Percentiles rank a stretch among this genome's conserved stretches.
Evolutionary conservation across 2,329 filamentous ascomycete species (phyloP).

Genomic region (Berkeleyomyces basicola): DNA sequence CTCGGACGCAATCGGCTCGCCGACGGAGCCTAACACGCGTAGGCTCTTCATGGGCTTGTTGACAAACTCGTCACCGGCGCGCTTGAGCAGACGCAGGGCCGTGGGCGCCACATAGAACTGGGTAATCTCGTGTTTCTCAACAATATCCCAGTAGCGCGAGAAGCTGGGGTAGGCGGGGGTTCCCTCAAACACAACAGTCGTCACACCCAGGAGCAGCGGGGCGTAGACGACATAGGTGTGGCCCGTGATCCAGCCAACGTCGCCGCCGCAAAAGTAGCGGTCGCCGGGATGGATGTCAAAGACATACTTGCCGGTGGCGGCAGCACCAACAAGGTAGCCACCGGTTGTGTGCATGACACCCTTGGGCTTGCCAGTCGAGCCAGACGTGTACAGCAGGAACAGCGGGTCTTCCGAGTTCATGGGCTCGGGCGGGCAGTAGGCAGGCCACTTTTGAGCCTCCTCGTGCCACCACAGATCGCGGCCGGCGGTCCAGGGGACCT

Average conservation of each 20-base stretch:
- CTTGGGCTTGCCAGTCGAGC: slow-evolving; percentile 96
- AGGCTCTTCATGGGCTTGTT: slow-evolving; percentile 79
- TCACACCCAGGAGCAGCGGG: slow-evolving; percentile 77
- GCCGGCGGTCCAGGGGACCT: slow-evolving; percentile 77
- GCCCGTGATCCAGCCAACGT: slow-evolving; percentile 97
- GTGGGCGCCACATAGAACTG: slow-evolving; percentile 98
- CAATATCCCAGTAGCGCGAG: slow-evolving; percentile 97
- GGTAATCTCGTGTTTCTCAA: slow-evolving; percentile 84
- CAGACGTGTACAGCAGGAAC: slow-evolving; percentile 95
- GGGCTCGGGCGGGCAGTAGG: slow-evolving; percentile 74
- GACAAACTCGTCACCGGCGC: slow-evolving; percentile 84
- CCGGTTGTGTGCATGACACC: slow-evolving; percentile 96
- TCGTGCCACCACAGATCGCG: slow-evolving; percentile 98
- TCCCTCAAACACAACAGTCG: slow-evolving; percentile 94
- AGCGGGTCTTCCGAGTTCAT: slow-evolving; percentile 92
- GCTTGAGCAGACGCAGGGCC: slow-evolving; percentile 81
- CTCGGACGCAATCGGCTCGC: slow-evolving; percentile 92
- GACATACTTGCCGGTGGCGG: slow-evolving; percentile 91
- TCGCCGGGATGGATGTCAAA: slow-evolving; percentile 95
- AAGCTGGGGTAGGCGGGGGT: slow-evolving; percentile 96
- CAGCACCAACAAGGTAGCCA: slow-evolving; percentile 87
- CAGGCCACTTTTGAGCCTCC: slow-evolving; percentile 91
- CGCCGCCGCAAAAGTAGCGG: slow-evolving; percentile 91
- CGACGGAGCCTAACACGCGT: slow-evolving; percentile 81
- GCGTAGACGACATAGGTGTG: slow-evolving; percentile 98